Evolutionary conservation across 441 rosid genomes (phyloP).

Genomic region (Mallotus japonicus): DNA sequence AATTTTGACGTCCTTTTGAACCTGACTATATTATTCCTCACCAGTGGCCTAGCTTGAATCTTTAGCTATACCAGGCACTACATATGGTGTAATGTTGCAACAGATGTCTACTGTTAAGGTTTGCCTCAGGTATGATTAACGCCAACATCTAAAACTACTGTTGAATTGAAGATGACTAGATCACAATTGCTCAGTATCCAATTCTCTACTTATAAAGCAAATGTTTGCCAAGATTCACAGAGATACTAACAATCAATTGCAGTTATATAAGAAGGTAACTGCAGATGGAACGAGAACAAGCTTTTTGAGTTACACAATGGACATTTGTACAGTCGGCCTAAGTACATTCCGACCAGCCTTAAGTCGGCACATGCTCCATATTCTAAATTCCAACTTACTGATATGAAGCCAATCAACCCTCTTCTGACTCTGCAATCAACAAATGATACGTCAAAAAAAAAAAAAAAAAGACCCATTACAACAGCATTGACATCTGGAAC

Average conservation of each 20-base stretch:
- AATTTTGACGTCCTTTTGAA: neutral
- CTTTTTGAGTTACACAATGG: neutral
- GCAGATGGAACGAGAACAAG: neutral
- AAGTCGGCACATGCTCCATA: neutral
- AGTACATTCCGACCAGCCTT: neutral
- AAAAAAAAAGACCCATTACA: too few species aligned
- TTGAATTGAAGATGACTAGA: neutral
- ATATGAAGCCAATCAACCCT: constrained; percentile 31
- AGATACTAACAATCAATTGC: neutral
- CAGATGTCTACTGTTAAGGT: neutral
- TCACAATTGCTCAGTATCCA: neutral
- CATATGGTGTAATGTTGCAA: neutral
- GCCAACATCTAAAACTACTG: neutral
- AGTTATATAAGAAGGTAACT: constrained; percentile 1
- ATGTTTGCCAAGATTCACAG: too few species aligned
- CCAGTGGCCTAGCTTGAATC: neutral
- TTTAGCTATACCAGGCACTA: neutral
- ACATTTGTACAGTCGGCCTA: neutral
- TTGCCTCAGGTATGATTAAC: neutral
- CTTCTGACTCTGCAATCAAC: constrained; percentile 54
- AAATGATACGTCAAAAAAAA: constrained; percentile 12
- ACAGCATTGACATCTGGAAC: neutral
- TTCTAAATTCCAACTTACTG: neutral
- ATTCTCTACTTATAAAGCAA: neutral
- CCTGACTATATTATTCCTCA: neutral